A percentile compares a stretch with the other conserved stretches of the same genome.
Conservation (phyloP, 108 stramenopile species). For the Nitzschia palea region DNA sequence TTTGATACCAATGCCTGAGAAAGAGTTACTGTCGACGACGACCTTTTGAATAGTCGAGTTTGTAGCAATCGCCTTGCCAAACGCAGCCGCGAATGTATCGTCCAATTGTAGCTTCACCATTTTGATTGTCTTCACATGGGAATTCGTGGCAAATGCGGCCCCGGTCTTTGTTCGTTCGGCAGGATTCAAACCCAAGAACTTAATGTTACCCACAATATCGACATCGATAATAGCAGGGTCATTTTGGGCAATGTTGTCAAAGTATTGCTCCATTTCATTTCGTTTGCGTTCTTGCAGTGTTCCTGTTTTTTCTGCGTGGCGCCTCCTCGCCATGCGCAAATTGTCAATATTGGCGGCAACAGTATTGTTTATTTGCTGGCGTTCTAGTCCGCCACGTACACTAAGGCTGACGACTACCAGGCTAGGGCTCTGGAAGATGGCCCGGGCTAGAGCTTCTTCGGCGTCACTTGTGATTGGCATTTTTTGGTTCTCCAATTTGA, state of each 20-base stretch:
- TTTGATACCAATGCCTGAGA: conserved; percentile 34
- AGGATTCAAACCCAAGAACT: conserved; percentile 34
- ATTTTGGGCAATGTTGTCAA: conserved; percentile 48
- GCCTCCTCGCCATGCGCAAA: conserved; percentile 38
- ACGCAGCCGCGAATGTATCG: conserved; percentile 27
- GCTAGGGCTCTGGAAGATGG: conserved; percentile 22
- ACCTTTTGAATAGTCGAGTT: conserved; percentile 36
- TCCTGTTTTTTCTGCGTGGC: conserved; percentile 31
- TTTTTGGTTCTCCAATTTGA: conserved; percentile 50
- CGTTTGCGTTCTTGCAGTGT: conserved; percentile 36
- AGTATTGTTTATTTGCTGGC: conserved; percentile 38
- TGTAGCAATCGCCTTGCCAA: conserved; percentile 21
- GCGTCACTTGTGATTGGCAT: conserved; percentile 24
- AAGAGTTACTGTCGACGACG: conserved; percentile 36
- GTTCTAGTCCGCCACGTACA: conserved; percentile 29
- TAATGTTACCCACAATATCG: conserved; percentile 38
- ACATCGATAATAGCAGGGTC: conserved; percentile 34
- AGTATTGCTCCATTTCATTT: conserved; percentile 50
- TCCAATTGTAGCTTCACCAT: conserved; percentile 39
- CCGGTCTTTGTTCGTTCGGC: conserved; percentile 37
- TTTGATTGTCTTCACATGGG: conserved; percentile 21
- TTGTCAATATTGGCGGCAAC: conserved; percentile 36
- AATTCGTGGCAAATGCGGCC: conserved; percentile 40
- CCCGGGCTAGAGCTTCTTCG: conserved; percentile 32
- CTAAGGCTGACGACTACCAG: conserved; percentile 30